phyloP scores from a whole-genome alignment of 1,284 basidiomycete species.

The Pterulicium gracile region DNA sequence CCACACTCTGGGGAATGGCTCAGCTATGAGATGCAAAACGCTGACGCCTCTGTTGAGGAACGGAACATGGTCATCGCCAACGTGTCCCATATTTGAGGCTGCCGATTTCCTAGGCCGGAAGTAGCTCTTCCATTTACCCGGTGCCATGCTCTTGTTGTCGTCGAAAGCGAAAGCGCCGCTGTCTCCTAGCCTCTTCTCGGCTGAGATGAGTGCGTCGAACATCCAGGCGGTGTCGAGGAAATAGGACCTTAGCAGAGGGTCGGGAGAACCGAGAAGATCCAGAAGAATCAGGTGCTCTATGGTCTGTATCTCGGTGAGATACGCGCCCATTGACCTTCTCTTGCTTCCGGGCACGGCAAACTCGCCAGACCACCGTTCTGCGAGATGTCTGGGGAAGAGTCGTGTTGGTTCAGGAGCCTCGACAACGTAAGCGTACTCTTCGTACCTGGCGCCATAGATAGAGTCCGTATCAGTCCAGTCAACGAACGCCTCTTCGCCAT shows the following conservation, averaged over 20 bases:
- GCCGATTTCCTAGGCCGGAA: constrained; percentile 39
- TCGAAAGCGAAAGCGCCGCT: constrained; percentile 45
- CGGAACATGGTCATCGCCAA: constrained; percentile 93
- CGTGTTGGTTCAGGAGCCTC: constrained; percentile 1
- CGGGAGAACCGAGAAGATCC: constrained; percentile 73
- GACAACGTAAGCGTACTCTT: constrained; percentile 12
- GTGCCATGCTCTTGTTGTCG: constrained; percentile 29
- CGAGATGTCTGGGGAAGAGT: constrained; percentile 56
- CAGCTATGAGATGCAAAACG: constrained; percentile 83
- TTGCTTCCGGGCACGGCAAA: constrained; percentile 52
- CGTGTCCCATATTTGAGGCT: constrained; percentile 42
- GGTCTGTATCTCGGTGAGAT: constrained; percentile 55
- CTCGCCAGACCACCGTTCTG: constrained; percentile 68
- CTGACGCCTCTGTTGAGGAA: constrained; percentile 82
- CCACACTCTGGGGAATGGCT: constrained; percentile 90
- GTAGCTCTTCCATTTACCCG: constrained; percentile 45
- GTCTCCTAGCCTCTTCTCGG: constrained; percentile 56
- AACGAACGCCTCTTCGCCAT: constrained; percentile 95
- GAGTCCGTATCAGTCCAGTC: constrained; percentile 88
- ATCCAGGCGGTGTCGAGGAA: constrained; percentile 90
- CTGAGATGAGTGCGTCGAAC: constrained; percentile 61
- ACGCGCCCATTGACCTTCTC: constrained; percentile 44
- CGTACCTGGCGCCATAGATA: constrained; percentile 89
- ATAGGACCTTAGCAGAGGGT: constrained; percentile 67
- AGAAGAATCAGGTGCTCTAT: constrained; percentile 88